Evolutionary conservation across 805 yeast genomes (phyloP).

Genomic region (Cyberlindnera samutprakarnensis): DNA sequence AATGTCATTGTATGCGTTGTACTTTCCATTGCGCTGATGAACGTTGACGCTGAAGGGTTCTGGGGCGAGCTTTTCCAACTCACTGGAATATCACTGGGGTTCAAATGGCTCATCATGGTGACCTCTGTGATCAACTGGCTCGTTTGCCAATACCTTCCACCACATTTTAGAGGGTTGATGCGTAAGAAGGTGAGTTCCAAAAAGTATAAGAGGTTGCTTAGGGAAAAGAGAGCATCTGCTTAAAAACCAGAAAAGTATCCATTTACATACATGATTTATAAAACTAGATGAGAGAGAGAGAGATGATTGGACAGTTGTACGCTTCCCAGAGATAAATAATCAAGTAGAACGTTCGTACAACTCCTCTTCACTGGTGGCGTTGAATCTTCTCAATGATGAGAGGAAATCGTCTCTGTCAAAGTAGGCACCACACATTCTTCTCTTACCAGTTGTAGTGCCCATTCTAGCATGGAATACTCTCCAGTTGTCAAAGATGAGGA

Average conservation of each 20-base stretch:
- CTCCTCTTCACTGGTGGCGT: constrained; percentile 35
- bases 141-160: constrained; percentile 27
- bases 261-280: no score
- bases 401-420: constrained; percentile 61
- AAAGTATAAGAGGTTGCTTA: constrained; percentile 27
- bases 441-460: constrained; percentile 50
- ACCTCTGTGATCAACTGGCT: constrained; percentile 43
- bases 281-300: no score
- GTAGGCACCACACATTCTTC: constrained; percentile 71
- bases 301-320: no score
- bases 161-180: constrained; percentile 23
- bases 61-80: constrained; percentile 71
- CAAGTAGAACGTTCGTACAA: constrained; percentile 26
- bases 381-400: constrained; percentile 36
- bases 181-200: constrained; percentile 31
- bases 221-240: constrained; percentile 11
- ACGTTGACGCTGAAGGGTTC: constrained; percentile 39
- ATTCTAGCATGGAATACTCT: constrained; percentile 62
- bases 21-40: constrained; percentile 49
- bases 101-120: constrained; percentile 44
- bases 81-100: constrained; percentile 45
- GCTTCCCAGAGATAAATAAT: no score
- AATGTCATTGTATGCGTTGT: constrained; percentile 46
- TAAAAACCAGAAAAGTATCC: no score
- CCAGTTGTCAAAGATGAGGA: constrained; percentile 68